Conservation (phyloP, 192 early-diverging fungal species). For the Hyaloraphidium curvatum region DNA sequence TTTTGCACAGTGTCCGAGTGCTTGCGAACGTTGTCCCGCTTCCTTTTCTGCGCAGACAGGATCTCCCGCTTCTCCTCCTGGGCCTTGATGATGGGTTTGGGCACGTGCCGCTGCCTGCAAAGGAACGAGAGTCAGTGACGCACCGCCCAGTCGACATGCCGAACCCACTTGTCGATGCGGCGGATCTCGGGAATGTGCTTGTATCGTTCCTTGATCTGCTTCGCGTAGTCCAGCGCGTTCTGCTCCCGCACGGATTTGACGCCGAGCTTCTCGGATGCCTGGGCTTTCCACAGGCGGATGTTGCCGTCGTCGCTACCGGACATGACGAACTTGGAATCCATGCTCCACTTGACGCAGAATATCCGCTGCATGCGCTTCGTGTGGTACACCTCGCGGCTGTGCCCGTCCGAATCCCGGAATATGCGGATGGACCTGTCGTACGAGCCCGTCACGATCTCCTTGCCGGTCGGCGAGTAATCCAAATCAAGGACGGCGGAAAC, state of each 20-base stretch:
- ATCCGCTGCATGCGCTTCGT: constrained; percentile 96
- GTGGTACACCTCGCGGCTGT: constrained; percentile 85
- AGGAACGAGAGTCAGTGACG: no score
- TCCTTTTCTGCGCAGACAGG: background rate
- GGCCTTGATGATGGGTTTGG: background rate
- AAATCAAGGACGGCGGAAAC: constrained; percentile 93
- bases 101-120: background rate
- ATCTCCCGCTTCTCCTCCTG: background rate
- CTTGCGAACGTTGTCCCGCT: background rate
- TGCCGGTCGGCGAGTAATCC: constrained; percentile 94
- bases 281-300: constrained; percentile 89
- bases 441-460: constrained; percentile 86
- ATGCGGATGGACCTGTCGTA: constrained; percentile 88
- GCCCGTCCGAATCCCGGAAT: constrained; percentile 57
- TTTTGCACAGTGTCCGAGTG: no score
- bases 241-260: constrained; percentile 56
- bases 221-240: constrained; percentile 53
- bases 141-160: no score
- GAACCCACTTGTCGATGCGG: background rate
- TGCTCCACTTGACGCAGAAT: constrained; percentile 77
- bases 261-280: constrained; percentile 72
- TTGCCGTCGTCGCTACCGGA: constrained; percentile 97
- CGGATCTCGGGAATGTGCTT: constrained; percentile 12
- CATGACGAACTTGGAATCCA: constrained; percentile 87
- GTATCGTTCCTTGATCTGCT: constrained; percentile 83